A percentile compares a stretch with the other conserved stretches of the same genome.
Evolutionary conservation across 2,329 filamentous ascomycete species (phyloP).

Genomic region (Penicillium sp.): DNA sequence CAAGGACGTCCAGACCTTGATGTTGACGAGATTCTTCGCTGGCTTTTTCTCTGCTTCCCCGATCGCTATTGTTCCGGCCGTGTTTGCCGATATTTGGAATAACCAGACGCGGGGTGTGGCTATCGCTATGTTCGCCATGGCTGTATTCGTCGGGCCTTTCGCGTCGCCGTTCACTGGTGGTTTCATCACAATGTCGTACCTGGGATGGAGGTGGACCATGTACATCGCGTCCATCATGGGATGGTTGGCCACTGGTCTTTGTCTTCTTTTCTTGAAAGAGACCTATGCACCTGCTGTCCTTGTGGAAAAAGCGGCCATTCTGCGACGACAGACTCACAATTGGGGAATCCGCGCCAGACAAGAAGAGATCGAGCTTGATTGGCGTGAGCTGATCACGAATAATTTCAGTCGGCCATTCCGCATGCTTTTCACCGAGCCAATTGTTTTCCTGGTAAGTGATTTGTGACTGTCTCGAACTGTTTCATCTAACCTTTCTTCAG

Average conservation of each 20-base stretch:
- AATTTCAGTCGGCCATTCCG: constrained; percentile 48
- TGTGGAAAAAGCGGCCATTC: constrained; percentile 44
- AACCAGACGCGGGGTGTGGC: constrained; percentile 44
- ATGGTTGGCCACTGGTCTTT: constrained; percentile 43
- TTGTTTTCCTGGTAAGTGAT: constrained; percentile 32
- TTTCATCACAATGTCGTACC: constrained; percentile 49
- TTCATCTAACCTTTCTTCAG: neutral
- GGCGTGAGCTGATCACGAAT: constrained; percentile 47
- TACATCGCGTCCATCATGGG: constrained; percentile 56
- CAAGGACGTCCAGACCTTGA: constrained; percentile 43
- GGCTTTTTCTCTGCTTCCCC: constrained; percentile 48
- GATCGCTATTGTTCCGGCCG: constrained; percentile 45
- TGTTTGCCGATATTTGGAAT: constrained; percentile 51
- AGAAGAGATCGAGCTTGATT: constrained; percentile 54
- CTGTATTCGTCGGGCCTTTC: constrained; percentile 51
- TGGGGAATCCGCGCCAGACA: constrained; percentile 60
- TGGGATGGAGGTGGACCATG: constrained; percentile 55
- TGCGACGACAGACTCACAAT: constrained; percentile 55
- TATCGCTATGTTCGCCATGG: constrained; percentile 52
- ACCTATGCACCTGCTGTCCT: constrained; percentile 50
- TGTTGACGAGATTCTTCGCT: constrained; percentile 48
- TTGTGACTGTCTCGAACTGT: rapidly evolving
- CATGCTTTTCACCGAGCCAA: constrained; percentile 43
- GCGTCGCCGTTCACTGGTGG: constrained; percentile 53
- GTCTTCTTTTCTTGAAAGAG: constrained; percentile 50